Evolutionary conservation across 768 basidiomycete genomes (phyloP).

Genomic region (Tulasnella sp.): DNA sequence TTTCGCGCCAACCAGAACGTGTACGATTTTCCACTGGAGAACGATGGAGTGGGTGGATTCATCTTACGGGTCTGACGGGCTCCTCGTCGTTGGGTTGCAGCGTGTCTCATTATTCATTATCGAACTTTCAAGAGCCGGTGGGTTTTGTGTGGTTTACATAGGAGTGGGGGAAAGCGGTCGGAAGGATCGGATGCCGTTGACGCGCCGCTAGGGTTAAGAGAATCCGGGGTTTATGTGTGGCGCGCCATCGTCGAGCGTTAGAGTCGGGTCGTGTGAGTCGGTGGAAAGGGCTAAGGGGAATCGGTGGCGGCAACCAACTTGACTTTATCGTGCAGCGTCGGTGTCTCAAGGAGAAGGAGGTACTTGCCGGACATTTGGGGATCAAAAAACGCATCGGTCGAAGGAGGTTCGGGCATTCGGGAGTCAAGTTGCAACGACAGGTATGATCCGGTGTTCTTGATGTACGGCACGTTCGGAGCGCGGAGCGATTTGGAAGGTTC

Average conservation of each 20-base stretch:
- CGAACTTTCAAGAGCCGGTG: neutral
- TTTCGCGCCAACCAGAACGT: neutral
- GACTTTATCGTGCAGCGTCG: neutral
- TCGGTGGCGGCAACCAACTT: neutral
- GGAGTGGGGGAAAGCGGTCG: neutral
- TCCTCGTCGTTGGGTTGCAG: neutral
- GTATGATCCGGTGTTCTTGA: neutral
- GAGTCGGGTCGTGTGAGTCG: constrained; percentile 1
- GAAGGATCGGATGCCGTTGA: neutral
- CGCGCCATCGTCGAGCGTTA: neutral
- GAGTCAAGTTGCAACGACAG: neutral
- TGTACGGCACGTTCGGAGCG: neutral
- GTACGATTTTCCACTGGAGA: neutral
- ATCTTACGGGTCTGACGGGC: neutral
- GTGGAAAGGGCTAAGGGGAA: neutral
- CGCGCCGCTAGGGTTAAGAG: no score
- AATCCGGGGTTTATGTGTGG: neutral
- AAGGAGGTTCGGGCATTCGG: neutral
- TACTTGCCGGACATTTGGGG: neutral
- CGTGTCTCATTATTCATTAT: neutral
- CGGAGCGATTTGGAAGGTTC: neutral
- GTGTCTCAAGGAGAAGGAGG: neutral
- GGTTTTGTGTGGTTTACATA: neutral
- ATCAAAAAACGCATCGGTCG: neutral
- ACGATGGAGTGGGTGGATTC: neutral